Conservation (phyloP, 768 basidiomycete species). For the Polyporus arcularius region DNA sequence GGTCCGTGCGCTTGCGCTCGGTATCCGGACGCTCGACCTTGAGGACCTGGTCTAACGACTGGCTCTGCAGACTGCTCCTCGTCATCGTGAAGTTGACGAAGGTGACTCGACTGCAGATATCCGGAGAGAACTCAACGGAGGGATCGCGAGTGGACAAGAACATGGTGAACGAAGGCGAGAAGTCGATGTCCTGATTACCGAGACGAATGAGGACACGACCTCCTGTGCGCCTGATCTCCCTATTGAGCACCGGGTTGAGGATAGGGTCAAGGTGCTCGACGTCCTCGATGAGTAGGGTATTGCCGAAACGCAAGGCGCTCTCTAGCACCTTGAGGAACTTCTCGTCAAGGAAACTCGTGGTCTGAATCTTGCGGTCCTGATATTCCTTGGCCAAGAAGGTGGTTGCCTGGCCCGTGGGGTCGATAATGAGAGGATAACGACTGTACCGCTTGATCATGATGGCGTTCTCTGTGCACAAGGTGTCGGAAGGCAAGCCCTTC, state of each 20-base stretch:
- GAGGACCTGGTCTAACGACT: slow-evolving; percentile 95
- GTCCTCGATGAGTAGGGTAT: slow-evolving; percentile 95
- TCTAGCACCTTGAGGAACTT: slow-evolving; percentile 98
- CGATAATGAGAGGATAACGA: slow-evolving; percentile 96
- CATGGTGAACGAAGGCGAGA: slow-evolving; percentile 99
- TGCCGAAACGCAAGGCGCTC: slow-evolving; percentile 98
- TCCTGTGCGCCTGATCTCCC: slow-evolving; percentile 92
- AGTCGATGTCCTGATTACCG: slow-evolving; percentile 98
- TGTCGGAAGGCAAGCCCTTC: slow-evolving; percentile 93
- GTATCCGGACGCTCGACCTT: slow-evolving; percentile 97
- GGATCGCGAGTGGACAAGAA: slow-evolving; percentile 98
- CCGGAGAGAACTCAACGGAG: slow-evolving; percentile 96
- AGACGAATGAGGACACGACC: slow-evolving; percentile 96
- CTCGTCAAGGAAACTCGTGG: slow-evolving; percentile 98
- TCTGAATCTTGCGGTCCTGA: slow-evolving; percentile 94
- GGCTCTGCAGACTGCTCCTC: slow-evolving; percentile 95
- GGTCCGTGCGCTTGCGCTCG: slow-evolving; percentile 91
- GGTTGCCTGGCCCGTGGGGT: slow-evolving; percentile 97
- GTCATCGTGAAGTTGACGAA: slow-evolving; percentile 99
- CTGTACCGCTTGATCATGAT: slow-evolving; percentile 99
- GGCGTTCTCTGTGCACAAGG: slow-evolving; percentile 97
- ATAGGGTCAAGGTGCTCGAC: slow-evolving; percentile 98
- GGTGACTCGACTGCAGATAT: slow-evolving; percentile 96
- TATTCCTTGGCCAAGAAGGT: slow-evolving; percentile 93
- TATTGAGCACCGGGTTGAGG: slow-evolving; percentile 95